phyloP scores from a whole-genome alignment of 768 basidiomycete species.

The Suillus ampliporus region DNA sequence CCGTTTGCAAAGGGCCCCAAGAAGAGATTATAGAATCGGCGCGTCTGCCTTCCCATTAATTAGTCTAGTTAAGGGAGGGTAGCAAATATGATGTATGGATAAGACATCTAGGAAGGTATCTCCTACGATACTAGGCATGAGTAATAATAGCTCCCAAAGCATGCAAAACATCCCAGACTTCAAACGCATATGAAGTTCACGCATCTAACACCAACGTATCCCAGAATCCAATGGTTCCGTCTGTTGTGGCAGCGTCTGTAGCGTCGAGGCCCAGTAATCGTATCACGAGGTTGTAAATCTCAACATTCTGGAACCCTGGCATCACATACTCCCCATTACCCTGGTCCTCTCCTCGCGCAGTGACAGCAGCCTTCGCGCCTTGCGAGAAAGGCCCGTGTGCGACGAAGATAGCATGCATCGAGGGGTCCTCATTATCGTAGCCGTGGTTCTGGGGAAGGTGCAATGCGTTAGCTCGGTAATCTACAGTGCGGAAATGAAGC shows the following conservation, averaged over 20 bases:
- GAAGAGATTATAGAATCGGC: too few species aligned
- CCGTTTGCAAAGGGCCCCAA: too few species aligned
- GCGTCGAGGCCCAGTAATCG: conserved; percentile 70
- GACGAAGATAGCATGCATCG: conserved; percentile 91
- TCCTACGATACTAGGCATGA: background rate
- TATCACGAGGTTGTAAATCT: conserved; percentile 84
- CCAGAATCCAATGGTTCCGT: conserved; percentile 88
- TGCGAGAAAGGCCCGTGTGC: conserved; percentile 89
- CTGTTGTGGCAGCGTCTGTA: conserved; percentile 58
- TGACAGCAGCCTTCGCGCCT: conserved; percentile 60
- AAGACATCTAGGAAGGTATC: background rate
- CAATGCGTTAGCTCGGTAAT: background rate
- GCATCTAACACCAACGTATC: conserved; percentile 60
- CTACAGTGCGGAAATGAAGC: background rate
- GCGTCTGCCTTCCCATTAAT: background rate
- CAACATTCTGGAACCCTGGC: conserved; percentile 83
- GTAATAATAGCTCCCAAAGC: background rate
- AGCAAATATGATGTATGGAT: background rate
- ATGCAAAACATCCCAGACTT: background rate
- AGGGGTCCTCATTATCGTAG: conserved; percentile 77
- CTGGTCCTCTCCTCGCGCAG: conserved; percentile 18
- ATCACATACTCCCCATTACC: conserved; percentile 65
- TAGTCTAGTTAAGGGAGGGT: background rate
- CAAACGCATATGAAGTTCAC: background rate
- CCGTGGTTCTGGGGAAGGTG: conserved; percentile 74